These are phyloP conservation scores for Epipyxis sp. DNA, from an alignment of 108 stramenopile genomes.

Conservation along the genomic window DNA sequence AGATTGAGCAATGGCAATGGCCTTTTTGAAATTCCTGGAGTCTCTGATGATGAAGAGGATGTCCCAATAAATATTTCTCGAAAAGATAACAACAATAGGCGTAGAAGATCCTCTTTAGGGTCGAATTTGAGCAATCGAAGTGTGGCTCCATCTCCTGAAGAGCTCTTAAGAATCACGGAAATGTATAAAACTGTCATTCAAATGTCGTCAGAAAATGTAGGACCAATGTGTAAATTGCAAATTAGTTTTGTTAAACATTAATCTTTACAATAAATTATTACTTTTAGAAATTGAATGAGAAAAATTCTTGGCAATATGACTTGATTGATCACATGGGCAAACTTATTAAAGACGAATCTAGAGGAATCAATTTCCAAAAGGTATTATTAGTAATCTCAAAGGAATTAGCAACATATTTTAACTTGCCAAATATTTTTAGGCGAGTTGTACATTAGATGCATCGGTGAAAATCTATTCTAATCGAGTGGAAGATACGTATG, in stretches of 20 bases:
- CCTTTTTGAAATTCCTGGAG: no score
- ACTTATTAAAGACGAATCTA: conserved; percentile 42
- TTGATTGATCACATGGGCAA: conserved; percentile 96
- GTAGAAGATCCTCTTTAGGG: no score
- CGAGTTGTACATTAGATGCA: conserved; percentile 91
- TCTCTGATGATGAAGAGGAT: no score
- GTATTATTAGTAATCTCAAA: not conserved
- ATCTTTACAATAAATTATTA: not conserved
- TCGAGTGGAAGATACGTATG: conserved; percentile 92
- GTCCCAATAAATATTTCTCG: no score
- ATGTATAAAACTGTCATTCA: conserved; percentile 79
- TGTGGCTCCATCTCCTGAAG: not conserved
- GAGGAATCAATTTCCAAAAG: conserved; percentile 84
- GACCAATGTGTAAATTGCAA: not conserved
- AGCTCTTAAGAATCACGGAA: conserved; percentile 39
- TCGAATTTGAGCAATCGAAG: no score
- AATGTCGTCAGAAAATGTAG: conserved; percentile 81
- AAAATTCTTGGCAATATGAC: conserved; percentile 85
- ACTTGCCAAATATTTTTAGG: conserved; percentile 33
- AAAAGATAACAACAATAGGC: no score
- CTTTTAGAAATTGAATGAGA: conserved; percentile 74
- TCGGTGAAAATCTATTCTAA: conserved; percentile 94
- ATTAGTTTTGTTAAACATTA: not conserved
- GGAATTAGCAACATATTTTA: no score
- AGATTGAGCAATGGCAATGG: no score